These are phyloP conservation scores for Trichoderma sp. DNA, from an alignment of 2,329 filamentous ascomycete genomes.

Conservation along the genomic window DNA sequence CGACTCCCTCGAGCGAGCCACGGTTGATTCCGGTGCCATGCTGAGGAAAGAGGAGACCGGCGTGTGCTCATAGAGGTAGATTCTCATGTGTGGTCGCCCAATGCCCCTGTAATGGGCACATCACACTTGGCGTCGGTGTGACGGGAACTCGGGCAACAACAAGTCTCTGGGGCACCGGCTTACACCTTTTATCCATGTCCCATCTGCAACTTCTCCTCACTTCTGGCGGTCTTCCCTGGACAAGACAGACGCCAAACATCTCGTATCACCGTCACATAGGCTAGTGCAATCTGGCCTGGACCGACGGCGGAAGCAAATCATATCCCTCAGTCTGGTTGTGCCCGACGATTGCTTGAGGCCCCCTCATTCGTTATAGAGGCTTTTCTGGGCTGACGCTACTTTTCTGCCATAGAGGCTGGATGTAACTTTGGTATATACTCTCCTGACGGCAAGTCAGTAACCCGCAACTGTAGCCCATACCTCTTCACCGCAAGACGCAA, in stretches of 20 bases:
- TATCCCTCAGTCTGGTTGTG: background rate
- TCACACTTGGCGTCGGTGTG: background rate
- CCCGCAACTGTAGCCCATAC: background rate
- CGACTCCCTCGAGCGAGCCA: background rate
- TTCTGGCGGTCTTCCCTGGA: background rate
- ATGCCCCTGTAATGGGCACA: background rate
- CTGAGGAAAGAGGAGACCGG: background rate
- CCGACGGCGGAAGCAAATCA: background rate
- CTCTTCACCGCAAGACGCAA: slow-evolving; percentile 4
- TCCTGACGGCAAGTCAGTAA: background rate
- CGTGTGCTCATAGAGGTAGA: background rate
- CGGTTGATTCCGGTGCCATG: background rate
- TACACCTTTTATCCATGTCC: background rate
- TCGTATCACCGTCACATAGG: slow-evolving; percentile 9
- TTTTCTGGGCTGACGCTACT: background rate
- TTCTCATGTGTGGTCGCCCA: background rate
- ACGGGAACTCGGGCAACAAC: background rate
- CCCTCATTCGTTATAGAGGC: background rate
- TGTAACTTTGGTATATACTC: background rate
- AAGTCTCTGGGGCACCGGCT: background rate
- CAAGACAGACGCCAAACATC: background rate
- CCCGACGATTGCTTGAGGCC: background rate
- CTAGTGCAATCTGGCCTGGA: slow-evolving; percentile 2
- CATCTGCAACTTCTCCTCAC: background rate
- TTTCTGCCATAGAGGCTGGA: no score